Conservation (phyloP, 2,329 filamentous ascomycete species). For the Teratosphaeria zuluensis region DNA sequence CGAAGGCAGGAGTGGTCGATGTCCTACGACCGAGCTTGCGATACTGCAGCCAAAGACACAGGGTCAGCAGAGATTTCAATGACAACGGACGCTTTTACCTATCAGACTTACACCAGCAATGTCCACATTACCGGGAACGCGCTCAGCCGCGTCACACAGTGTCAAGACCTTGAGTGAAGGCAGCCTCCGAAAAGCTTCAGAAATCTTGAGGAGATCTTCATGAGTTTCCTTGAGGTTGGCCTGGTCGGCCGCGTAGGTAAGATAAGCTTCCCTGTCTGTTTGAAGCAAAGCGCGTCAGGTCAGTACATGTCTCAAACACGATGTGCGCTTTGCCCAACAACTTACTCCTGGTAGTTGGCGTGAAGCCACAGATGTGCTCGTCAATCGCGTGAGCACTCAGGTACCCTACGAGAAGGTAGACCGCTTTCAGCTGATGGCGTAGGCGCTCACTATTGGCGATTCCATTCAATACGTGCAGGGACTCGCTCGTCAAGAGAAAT, state of each 20-base stretch:
- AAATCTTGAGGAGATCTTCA: constrained; percentile 12
- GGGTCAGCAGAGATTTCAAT: not conserved
- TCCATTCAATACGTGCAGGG: constrained; percentile 14
- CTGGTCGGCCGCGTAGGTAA: constrained; percentile 17
- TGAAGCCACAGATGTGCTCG: constrained; percentile 8
- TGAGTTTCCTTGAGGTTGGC: constrained; percentile 10
- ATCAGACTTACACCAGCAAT: constrained; percentile 3
- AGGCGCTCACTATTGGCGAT: constrained; percentile 18
- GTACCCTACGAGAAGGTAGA: constrained; percentile 15
- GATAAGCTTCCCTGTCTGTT: constrained; percentile 16
- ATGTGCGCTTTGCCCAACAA: no score
- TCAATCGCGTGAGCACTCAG: constrained; percentile 11
- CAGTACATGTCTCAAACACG: no score
- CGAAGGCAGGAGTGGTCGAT: not conserved
- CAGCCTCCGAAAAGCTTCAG: constrained; percentile 15
- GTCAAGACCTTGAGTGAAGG: constrained; percentile 9
- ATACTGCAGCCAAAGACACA: not conserved
- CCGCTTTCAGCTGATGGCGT: constrained; percentile 11
- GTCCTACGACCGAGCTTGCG: constrained; percentile 3
- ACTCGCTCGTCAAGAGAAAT: constrained; percentile 18
- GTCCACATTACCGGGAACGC: constrained; percentile 9
- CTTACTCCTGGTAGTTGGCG: constrained; percentile 8
- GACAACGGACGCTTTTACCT: not conserved
- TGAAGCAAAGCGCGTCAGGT: no score
- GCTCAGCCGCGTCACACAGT: constrained; percentile 3